These are phyloP conservation scores for Backusella luteola DNA, from an alignment of 192 early-diverging fungal species.

Conservation along the genomic window DNA sequence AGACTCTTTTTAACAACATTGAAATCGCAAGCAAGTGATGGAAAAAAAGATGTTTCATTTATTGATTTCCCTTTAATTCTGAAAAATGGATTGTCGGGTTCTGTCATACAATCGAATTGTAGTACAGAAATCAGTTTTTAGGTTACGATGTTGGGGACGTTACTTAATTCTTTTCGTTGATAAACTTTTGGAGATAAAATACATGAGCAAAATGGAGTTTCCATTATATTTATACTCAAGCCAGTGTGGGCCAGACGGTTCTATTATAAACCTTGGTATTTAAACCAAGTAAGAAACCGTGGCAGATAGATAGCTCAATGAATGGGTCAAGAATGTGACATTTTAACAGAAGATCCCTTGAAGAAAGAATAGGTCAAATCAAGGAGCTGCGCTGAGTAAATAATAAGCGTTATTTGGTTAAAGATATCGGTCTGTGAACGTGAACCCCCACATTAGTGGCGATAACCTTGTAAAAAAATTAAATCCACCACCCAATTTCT, in stretches of 20 bases:
- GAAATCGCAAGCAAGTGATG: neutral
- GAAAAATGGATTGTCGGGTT: neutral
- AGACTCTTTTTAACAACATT: no score
- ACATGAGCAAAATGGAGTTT: neutral
- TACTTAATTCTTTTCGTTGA: neutral
- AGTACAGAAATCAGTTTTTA: neutral
- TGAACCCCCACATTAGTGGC: neutral
- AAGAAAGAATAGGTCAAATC: neutral
- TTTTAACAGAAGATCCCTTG: neutral
- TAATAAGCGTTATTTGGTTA: neutral
- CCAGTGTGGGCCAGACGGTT: neutral
- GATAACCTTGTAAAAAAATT: slow-evolving; percentile 6
- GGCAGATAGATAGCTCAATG: neutral
- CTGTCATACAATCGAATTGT: neutral
- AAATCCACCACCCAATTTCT: slow-evolving; percentile 9
- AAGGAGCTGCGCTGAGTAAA: neutral
- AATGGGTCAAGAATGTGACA: neutral
- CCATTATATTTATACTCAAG: neutral
- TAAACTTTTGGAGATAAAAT: neutral
- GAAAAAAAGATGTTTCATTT: neutral
- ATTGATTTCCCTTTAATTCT: no score
- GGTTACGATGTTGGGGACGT: neutral
- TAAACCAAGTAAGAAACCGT: neutral
- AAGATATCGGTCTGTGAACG: neutral
- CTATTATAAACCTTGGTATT: neutral